These are phyloP conservation scores for Aspergillus intermedius DNA, from an alignment of 2,329 filamentous ascomycete genomes.

Conservation along the genomic window DNA sequence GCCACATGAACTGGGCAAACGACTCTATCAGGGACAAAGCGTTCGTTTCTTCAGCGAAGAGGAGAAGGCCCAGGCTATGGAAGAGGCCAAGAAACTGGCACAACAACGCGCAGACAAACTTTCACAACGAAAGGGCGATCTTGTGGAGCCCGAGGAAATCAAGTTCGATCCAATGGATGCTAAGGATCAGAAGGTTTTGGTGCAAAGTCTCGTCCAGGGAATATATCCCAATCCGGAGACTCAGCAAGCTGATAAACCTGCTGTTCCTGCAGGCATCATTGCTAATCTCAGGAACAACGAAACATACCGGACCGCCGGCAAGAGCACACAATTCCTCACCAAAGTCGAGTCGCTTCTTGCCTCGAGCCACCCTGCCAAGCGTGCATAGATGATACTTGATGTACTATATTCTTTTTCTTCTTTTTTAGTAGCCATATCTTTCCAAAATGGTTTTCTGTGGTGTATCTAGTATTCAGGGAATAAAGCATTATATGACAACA, in stretches of 20 bases:
- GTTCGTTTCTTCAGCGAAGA: constrained; percentile 32
- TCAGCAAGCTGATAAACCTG: constrained; percentile 13
- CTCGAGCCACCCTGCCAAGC: constrained; percentile 21
- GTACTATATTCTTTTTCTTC: too few species aligned
- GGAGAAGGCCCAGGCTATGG: constrained; percentile 31
- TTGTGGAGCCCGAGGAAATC: constrained; percentile 28
- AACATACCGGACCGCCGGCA: constrained; percentile 33
- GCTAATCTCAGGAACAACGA: constrained; percentile 36
- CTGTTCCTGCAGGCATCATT: constrained; percentile 26
- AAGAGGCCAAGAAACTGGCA: constrained; percentile 29
- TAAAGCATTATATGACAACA: too few species aligned
- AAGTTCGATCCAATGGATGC: constrained; percentile 21
- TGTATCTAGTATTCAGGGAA: too few species aligned
- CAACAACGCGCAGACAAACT: constrained; percentile 27
- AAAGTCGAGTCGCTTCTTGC: constrained; percentile 33
- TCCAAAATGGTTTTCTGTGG: too few species aligned
- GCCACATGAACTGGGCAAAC: constrained; percentile 30
- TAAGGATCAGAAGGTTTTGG: constrained; percentile 21
- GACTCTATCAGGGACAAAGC: constrained; percentile 31
- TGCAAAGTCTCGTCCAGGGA: constrained; percentile 28
- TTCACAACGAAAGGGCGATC: constrained; percentile 31
- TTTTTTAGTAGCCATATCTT: too few species aligned
- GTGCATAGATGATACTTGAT: constrained; percentile 9
- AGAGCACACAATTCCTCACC: constrained; percentile 30
- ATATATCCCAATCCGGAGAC: constrained; percentile 22